Evolutionary conservation across 2,329 filamentous ascomycete species (phyloP).

Genomic region (Macrophomina tecta): DNA sequence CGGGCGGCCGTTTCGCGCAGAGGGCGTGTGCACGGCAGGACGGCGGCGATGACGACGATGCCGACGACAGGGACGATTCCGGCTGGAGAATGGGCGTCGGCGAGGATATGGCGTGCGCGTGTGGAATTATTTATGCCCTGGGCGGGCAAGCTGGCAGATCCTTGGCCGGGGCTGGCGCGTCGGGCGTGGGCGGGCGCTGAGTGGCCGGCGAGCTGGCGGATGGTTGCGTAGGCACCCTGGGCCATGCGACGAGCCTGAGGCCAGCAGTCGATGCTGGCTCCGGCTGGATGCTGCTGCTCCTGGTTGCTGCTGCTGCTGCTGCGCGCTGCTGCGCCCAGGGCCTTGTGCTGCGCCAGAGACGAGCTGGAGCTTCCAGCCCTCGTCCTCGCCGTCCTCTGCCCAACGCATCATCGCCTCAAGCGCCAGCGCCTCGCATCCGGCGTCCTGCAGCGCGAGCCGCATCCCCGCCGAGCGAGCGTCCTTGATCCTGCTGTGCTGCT

Average conservation of each 20-base stretch:
- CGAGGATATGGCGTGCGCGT: background rate
- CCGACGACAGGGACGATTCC: background rate
- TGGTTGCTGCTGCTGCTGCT: background rate
- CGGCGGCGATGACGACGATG: conserved; percentile 12
- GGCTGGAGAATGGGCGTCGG: background rate
- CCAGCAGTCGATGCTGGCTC: background rate
- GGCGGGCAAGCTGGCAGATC: background rate
- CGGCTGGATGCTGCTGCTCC: background rate
- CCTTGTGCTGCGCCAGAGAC: background rate
- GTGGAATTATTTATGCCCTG: background rate
- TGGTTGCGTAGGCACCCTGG: background rate
- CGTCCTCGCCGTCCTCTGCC: background rate
- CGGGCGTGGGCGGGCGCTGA: background rate
- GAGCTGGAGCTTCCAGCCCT: background rate
- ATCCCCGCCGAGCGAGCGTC: conserved; percentile 18
- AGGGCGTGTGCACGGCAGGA: background rate
- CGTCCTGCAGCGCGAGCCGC: conserved; percentile 25
- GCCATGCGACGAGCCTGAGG: background rate
- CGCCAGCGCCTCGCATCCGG: conserved; percentile 21
- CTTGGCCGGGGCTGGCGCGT: background rate
- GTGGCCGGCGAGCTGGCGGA: background rate
- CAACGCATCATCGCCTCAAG: conserved; percentile 18
- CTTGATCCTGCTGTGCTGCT: background rate
- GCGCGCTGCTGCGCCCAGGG: background rate
- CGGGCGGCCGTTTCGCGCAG: background rate